Percentiles rank a stretch among this genome's conserved stretches.
phyloP scores from a whole-genome alignment of 257 asterid species.

The Nyctanthes arbortristis region DNA sequence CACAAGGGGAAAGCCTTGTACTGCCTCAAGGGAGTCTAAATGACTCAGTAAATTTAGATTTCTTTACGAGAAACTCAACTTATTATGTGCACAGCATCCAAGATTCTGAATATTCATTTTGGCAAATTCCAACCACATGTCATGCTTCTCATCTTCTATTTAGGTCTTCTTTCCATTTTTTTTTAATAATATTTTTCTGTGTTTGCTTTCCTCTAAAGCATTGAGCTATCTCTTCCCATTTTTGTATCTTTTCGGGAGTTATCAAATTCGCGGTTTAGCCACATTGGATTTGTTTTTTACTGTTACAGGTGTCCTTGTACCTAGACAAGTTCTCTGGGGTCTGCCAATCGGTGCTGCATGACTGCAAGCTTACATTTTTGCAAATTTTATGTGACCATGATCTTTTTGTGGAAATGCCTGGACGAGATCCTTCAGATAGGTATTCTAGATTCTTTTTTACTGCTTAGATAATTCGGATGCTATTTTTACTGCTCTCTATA shows the following conservation, averaged over 20 bases:
- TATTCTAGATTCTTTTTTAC: too few species aligned
- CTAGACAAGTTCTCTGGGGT: conserved; percentile 98
- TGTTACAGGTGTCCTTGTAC: conserved; percentile 88
- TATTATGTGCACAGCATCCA: too few species aligned
- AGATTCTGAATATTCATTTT: too few species aligned
- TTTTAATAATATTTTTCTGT: neutral
- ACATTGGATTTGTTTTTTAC: conserved; percentile 18
- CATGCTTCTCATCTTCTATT: neutral
- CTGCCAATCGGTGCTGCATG: conserved; percentile 91
- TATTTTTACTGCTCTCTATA: too few species aligned
- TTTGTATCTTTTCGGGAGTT: conserved; percentile 7
- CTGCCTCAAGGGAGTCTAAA: neutral
- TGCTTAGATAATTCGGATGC: too few species aligned
- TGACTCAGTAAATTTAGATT: conserved; percentile 10
- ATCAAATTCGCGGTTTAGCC: conserved; percentile 8
- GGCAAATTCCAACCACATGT: too few species aligned
- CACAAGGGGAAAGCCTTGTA: neutral
- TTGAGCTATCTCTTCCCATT: conserved; percentile 8
- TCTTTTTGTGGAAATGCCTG: conserved; percentile 99
- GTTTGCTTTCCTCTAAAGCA: conserved; percentile 2
- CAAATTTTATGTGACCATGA: conserved; percentile 97
- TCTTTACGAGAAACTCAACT: neutral
- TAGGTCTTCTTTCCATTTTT: neutral
- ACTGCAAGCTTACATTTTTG: conserved; percentile 94
- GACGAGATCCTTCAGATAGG: conserved; percentile 99